A percentile compares a stretch with the other conserved stretches of the same genome.
These are phyloP conservation scores for Escovopsis sp. DNA, from an alignment of 2,329 filamentous ascomycete species.

Conservation along the genomic window DNA sequence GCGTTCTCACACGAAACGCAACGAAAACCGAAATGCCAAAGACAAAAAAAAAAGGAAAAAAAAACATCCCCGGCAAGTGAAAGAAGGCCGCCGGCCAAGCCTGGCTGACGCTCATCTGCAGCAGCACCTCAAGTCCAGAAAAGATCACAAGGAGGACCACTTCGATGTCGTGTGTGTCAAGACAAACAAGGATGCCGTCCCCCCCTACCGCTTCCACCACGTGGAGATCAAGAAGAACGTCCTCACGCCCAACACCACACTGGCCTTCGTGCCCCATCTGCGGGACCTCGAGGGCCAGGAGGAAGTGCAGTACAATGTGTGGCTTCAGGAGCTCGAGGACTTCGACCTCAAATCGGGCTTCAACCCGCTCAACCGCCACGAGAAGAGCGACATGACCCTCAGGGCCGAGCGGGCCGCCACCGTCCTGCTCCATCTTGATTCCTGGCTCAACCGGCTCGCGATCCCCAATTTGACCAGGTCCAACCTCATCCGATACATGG, in stretches of 20 bases:
- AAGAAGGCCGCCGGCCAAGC: not conserved
- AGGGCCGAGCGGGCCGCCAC: slow-evolving; percentile 36
- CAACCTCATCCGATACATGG: slow-evolving; percentile 38
- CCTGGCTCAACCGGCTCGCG: slow-evolving; percentile 34
- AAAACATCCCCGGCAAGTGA: no score
- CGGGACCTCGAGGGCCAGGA: slow-evolving; percentile 41
- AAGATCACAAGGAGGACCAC: slow-evolving; percentile 27
- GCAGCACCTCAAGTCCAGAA: slow-evolving; percentile 29
- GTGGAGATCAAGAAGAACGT: slow-evolving; percentile 45
- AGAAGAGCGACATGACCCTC: slow-evolving; percentile 33
- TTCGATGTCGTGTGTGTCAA: slow-evolving; percentile 30
- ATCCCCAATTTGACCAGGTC: slow-evolving; percentile 37
- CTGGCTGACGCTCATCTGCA: slow-evolving; percentile 13
- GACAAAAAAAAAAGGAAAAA: no score
- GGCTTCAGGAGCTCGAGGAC: slow-evolving; percentile 41
- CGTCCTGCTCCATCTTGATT: slow-evolving; percentile 36
- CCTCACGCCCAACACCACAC: slow-evolving; percentile 42
- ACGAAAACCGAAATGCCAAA: no score
- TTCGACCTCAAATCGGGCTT: slow-evolving; percentile 44
- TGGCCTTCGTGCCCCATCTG: slow-evolving; percentile 44
- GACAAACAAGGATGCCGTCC: slow-evolving; percentile 35
- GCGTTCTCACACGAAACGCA: no score
- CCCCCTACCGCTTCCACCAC: slow-evolving; percentile 43
- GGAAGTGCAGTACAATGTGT: slow-evolving; percentile 37
- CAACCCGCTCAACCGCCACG: slow-evolving; percentile 34